phyloP scores from a whole-genome alignment of 2,329 filamentous ascomycete species.

The Dendrostoma leiphaemia region DNA sequence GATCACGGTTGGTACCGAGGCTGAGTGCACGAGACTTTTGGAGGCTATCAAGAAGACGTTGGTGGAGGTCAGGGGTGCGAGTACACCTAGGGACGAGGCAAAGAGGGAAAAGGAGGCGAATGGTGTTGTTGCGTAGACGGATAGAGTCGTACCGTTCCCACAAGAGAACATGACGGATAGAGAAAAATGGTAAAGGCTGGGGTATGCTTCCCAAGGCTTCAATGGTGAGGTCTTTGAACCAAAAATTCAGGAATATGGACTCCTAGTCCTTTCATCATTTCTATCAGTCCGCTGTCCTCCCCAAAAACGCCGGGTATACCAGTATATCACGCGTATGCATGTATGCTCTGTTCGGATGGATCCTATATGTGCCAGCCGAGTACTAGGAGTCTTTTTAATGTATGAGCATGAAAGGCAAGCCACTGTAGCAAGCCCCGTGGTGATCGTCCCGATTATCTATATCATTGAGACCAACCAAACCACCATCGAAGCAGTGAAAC shows the following conservation, averaged over 20 bases:
- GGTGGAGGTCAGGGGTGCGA: slow-evolving; percentile 40
- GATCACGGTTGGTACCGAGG: slow-evolving; percentile 88
- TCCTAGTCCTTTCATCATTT: not conserved
- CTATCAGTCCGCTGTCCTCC: not conserved
- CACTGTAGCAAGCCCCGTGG: not conserved
- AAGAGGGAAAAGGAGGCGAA: slow-evolving; percentile 35
- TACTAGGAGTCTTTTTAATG: too few species aligned
- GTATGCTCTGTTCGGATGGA: too few species aligned
- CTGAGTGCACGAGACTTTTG: slow-evolving; percentile 79
- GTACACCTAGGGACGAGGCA: slow-evolving; percentile 30
- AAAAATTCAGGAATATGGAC: too few species aligned
- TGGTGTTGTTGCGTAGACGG: slow-evolving; percentile 33
- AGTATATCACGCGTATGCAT: not conserved
- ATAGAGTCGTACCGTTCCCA: not conserved
- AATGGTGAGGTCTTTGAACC: too few species aligned
- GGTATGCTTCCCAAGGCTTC: too few species aligned
- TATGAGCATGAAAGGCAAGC: too few species aligned
- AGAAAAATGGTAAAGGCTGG: too few species aligned
- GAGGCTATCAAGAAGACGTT: slow-evolving; percentile 57
- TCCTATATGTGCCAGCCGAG: not conserved
- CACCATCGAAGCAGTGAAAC: not conserved
- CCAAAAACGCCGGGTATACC: not conserved
- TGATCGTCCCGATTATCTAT: not conserved
- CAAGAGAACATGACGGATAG: not conserved
- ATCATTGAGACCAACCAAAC: not conserved